Evolutionary conservation across 2,329 filamentous ascomycete species (phyloP).

Genomic region (Aspergillus sp.): DNA sequence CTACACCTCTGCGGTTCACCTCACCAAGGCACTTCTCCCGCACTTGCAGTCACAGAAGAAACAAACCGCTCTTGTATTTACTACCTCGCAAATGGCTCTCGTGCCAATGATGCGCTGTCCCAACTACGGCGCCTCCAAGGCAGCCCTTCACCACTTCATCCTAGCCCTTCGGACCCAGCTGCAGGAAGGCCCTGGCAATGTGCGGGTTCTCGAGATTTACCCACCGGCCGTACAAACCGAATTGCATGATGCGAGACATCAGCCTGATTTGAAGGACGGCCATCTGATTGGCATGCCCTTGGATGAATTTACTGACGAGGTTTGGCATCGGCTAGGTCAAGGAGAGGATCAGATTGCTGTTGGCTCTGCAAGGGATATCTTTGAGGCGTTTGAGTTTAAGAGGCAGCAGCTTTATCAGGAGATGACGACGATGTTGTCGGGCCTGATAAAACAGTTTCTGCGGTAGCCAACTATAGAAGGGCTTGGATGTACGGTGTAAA

Average conservation of each 20-base stretch:
- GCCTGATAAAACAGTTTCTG: slow-evolving; percentile 23
- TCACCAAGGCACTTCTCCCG: slow-evolving; percentile 52
- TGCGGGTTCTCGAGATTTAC: slow-evolving; percentile 57
- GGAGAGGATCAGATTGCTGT: slow-evolving; percentile 56
- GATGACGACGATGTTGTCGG: slow-evolving; percentile 24
- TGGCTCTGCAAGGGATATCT: slow-evolving; percentile 42
- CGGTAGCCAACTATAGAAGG: slow-evolving; percentile 1
- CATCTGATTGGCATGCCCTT: slow-evolving; percentile 55
- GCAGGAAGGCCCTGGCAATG: slow-evolving; percentile 36
- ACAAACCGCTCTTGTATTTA: slow-evolving; percentile 47
- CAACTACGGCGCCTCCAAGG: slow-evolving; percentile 58
- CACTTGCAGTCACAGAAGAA: slow-evolving; percentile 48
- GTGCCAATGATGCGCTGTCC: slow-evolving; percentile 49
- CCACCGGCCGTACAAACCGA: slow-evolving; percentile 59
- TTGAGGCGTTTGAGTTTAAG: slow-evolving; percentile 49
- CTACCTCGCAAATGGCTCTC: slow-evolving; percentile 52
- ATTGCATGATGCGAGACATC: slow-evolving; percentile 55
- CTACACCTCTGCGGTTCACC: slow-evolving; percentile 50
- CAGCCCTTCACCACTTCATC: slow-evolving; percentile 56
- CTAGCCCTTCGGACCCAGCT: slow-evolving; percentile 54
- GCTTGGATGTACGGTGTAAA: too few relatives aligned
- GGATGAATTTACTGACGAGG: slow-evolving; percentile 51
- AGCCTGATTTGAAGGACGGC: slow-evolving; percentile 54
- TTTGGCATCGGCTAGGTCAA: slow-evolving; percentile 46
- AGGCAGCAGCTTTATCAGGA: slow-evolving; percentile 45